Evolutionary conservation across 169 alveolate genomes (phyloP).

Genomic region (Eimeria tenella): DNA sequence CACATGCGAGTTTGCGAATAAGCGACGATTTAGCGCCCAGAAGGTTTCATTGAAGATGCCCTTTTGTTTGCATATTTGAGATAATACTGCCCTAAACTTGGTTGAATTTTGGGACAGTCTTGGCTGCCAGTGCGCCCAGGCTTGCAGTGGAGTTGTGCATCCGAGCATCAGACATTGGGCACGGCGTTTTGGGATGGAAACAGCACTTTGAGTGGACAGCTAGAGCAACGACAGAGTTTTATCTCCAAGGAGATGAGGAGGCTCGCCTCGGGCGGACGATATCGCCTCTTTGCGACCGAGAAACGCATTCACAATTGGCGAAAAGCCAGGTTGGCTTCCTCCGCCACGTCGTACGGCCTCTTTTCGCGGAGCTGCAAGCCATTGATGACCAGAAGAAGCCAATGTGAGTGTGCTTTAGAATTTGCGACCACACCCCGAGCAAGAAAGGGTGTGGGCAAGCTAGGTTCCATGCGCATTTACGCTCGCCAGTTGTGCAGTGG

Average conservation of each 20-base stretch:
- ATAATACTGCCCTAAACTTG: not conserved
- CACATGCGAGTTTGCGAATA: not conserved
- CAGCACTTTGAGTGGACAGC: slow-evolving; percentile 86
- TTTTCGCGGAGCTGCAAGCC: slow-evolving; percentile 78
- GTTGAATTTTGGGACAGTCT: not conserved
- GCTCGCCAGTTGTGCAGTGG: not conserved
- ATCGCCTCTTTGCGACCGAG: slow-evolving; percentile 93
- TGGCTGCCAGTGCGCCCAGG: slow-evolving; percentile 17
- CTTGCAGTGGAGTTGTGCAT: slow-evolving; percentile 81
- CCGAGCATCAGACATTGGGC: slow-evolving; percentile 90
- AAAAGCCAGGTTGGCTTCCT: slow-evolving; percentile 90
- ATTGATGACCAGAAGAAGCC: slow-evolving; percentile 29
- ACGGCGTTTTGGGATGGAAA: slow-evolving; percentile 83
- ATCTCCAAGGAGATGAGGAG: slow-evolving; percentile 81
- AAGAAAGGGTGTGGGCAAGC: not conserved
- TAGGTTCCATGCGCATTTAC: not conserved
- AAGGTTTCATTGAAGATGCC: not conserved
- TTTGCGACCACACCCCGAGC: too few species aligned
- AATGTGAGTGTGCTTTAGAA: not conserved
- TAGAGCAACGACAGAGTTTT: slow-evolving; percentile 85
- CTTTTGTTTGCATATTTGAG: not conserved
- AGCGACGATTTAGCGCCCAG: not conserved
- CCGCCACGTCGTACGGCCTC: slow-evolving; percentile 87
- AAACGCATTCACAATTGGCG: slow-evolving; percentile 88
- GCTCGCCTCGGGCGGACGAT: slow-evolving; percentile 86